Base-by-base conservation (phyloP, 441 rosid genomes). In the Croton laevigatus region DNA sequence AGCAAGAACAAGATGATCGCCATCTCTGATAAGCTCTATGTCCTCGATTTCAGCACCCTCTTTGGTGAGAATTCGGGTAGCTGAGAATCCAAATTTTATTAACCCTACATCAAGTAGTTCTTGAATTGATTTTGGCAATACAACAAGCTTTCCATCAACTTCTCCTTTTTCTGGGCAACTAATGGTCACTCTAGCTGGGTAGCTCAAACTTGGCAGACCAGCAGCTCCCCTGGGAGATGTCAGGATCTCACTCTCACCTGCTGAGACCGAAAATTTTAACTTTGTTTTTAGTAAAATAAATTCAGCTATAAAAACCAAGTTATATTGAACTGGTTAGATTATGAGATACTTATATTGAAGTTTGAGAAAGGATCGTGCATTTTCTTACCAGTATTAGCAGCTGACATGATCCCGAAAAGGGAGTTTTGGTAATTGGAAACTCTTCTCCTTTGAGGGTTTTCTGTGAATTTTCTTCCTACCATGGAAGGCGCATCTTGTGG, bases 21-120 rank as follows among this genome's bases (percentile, higher is more conserved):
- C 98, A 64, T 94, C 99, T 81, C 99, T 87, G 55, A 94, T 68
- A 19, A 91, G 76, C 32, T 84, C 87, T 38, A 94, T 79, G 45
- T 88, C 93, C 66, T 94, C 98, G 36, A 94, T 81, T 77, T 89
- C 89, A 44, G 96, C 94, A 48, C 97, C 96, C 46, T 83, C 91
- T 70, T 76, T 80, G 32, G 76, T 81, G 8, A 84, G 74, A 68
- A 94, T 72, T 81, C 79, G 86, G 54, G 81, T 80, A 38, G 90
- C 79, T 19, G 38, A 57, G 76, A 83, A 73, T 19, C 89, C 95
- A 4, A 86, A 86, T 76, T 88, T 95, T 72, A 70, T 77, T 44
- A 80, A 81, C 44, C 96, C 94, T 4, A 87, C 59, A 3, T 77
- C 80, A 9, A 90, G 73, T 3, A 94, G 62, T 71, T 90, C 94